Evolutionary conservation across 2,329 filamentous ascomycete species (phyloP), one percentile per base, ranked within the genome.

Genomic region (Chlorencoelia australis): DNA sequence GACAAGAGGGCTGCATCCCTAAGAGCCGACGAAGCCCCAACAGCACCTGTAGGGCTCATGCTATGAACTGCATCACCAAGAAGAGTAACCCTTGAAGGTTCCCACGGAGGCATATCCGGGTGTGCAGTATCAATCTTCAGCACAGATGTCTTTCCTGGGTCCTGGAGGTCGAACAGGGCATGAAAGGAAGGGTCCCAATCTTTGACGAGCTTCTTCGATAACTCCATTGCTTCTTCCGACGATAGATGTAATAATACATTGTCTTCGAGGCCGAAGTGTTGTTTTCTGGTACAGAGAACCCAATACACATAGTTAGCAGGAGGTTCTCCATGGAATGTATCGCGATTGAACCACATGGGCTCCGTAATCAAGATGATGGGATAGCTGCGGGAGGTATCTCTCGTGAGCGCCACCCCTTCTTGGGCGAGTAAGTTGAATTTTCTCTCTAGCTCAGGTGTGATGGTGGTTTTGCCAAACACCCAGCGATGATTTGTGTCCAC

Each of bases 381-480:
- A n/a, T n/a, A n/a, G 39, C 42, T 22, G 39, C 38, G 18, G 40
- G 24, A 10, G 33, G 33, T 24, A 30, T 40, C 28, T 8, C 42
- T 39, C 3, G 29, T 19, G 32, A 55, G 56, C 7, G 42, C 42
- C 5, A 56, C 39, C 1, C 49, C 45, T 37, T 57, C 53, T 11
- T 50, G 41, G 21, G 56, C 37, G 4, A 47, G 35, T 6, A 47
- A 46, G 13, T 51, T 30, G 4, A 44, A 45, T 8, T 30, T 45
- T 19, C 48, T 32, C 8, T 36, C 40, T 8, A 58, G 37, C 21
- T 56, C 52, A 2, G 37, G 27, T 2, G 49, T 58, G 16, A 62
- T 24, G 3, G 51, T 48, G 1, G 61, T 63, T 41, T 62, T 64
- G 14, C 62, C 62, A 34, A 60, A 66, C 8, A 66, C 52, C 17